A percentile compares a stretch with the other conserved stretches of the same genome.
phyloP scores from a whole-genome alignment of 2,329 filamentous ascomycete genomes.

The Aspergillus udagawae region DNA sequence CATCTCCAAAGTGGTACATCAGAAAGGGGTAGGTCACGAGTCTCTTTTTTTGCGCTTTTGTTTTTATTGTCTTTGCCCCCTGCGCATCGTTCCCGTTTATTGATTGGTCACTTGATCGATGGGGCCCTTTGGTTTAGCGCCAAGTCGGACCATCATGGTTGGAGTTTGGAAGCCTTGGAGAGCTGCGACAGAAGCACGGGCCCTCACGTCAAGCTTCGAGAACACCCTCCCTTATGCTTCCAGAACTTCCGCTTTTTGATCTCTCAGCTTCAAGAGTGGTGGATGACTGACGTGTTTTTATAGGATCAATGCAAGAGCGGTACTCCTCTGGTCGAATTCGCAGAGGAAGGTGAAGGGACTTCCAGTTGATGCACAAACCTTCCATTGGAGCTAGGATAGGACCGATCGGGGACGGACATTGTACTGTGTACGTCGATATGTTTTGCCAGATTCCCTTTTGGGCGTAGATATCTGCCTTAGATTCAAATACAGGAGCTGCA shows the following conservation, averaged over 20 bases:
- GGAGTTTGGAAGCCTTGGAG: background rate
- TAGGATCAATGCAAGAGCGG: slow-evolving; percentile 76
- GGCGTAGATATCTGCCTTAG: background rate
- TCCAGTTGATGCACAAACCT: background rate
- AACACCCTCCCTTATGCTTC: slow-evolving; percentile 13
- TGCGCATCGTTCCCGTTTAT: slow-evolving; percentile 4
- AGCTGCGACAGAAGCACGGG: slow-evolving; percentile 6
- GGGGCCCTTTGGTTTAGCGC: background rate
- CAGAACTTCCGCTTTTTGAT: slow-evolving; percentile 1
- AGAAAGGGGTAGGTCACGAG: slow-evolving; percentile 61
- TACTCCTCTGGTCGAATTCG: slow-evolving; percentile 69
- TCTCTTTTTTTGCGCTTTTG: background rate
- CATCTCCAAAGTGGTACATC: slow-evolving; percentile 69
- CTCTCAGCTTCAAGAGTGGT: background rate
- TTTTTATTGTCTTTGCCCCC: slow-evolving; percentile 1
- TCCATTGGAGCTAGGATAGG: background rate
- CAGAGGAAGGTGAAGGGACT: slow-evolving; percentile 41
- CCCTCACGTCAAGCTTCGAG: slow-evolving; percentile 9
- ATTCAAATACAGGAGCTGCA: background rate
- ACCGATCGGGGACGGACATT: background rate
- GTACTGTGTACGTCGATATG: background rate
- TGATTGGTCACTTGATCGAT: background rate
- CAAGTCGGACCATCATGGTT: background rate
- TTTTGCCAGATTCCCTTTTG: background rate
- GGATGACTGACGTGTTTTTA: slow-evolving; percentile 20